A percentile compares a stretch with the other conserved stretches of the same genome.
These are phyloP conservation scores for Pouteria glomerata DNA, from an alignment of 148 eudicot genomes.

Conservation along the genomic window DNA sequence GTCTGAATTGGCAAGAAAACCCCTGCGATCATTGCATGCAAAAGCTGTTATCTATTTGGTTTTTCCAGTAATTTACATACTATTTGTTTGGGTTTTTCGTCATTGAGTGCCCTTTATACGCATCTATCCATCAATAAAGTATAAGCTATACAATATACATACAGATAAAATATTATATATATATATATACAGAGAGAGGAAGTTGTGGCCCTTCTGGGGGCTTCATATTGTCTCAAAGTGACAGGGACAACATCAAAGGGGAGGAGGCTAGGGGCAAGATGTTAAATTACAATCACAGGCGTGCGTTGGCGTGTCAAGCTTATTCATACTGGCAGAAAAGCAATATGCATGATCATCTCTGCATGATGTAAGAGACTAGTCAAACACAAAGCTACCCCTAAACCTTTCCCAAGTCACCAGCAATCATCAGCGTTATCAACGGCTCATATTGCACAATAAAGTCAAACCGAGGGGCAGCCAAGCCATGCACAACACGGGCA, in stretches of 20 bases:
- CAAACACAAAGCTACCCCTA: background rate
- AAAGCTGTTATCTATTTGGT: background rate
- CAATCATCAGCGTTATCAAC: background rate
- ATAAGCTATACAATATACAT: no score
- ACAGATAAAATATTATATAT: no score
- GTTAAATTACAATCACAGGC: background rate
- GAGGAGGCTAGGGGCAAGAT: no score
- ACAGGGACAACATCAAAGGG: no score
- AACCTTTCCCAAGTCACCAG: background rate
- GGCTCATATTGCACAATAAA: background rate
- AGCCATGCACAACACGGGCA: background rate
- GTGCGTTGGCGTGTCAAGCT: constrained; percentile 4
- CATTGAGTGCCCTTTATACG: no score
- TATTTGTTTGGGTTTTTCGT: background rate
- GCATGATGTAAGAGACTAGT: background rate
- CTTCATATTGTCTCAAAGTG: no score
- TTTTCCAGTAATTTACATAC: background rate
- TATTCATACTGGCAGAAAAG: background rate
- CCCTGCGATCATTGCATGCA: constrained; percentile 1
- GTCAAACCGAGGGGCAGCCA: no score
- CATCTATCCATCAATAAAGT: no score
- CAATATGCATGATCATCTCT: background rate
- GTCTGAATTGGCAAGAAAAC: background rate
- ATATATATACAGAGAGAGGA: no score
- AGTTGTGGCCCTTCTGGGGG: no score